Conservation (phyloP, 2,329 filamentous ascomycete genomes). For the Penicillium decumbens region DNA sequence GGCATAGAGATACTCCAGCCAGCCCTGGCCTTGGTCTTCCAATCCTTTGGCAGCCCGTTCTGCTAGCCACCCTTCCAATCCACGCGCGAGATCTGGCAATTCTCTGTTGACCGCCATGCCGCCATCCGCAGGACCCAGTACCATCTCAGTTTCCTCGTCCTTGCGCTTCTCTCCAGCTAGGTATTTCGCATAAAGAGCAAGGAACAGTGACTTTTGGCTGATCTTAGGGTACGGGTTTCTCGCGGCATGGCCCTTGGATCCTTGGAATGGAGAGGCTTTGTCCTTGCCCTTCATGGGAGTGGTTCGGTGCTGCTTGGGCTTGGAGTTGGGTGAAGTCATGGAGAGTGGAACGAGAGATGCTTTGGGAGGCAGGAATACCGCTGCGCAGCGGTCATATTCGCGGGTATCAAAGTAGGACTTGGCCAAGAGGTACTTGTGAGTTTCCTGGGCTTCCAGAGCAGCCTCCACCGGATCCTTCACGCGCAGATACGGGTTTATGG, state of each 20-base stretch:
- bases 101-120: slow-evolving; percentile 83
- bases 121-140: slow-evolving; percentile 86
- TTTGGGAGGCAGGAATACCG: slow-evolving; percentile 79
- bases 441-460: slow-evolving; percentile 69
- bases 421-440: slow-evolving; percentile 79
- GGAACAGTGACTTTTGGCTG: slow-evolving; percentile 87
- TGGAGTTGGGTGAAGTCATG: slow-evolving; percentile 34
- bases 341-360: slow-evolving; percentile 62
- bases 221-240: slow-evolving; percentile 49
- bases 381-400: slow-evolving; percentile 89
- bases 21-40: slow-evolving; percentile 69
- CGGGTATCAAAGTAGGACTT: slow-evolving; percentile 94
- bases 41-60: slow-evolving; percentile 59
- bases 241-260: slow-evolving; percentile 32
- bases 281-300: slow-evolving; percentile 56
- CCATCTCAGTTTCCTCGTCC: slow-evolving; percentile 95
- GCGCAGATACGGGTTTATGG: slow-evolving; percentile 47
- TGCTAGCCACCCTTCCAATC: slow-evolving; percentile 75
- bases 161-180: slow-evolving; percentile 93
- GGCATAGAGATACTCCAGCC: slow-evolving; percentile 79
- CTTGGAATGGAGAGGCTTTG: slow-evolving; percentile 46
- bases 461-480: slow-evolving; percentile 69
- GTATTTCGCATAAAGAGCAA: slow-evolving; percentile 87
- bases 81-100: slow-evolving; percentile 67
- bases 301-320: slow-evolving; percentile 35